Base-by-base conservation (phyloP, 2,329 filamentous ascomycete genomes). In the Exophiala viscosa region DNA sequence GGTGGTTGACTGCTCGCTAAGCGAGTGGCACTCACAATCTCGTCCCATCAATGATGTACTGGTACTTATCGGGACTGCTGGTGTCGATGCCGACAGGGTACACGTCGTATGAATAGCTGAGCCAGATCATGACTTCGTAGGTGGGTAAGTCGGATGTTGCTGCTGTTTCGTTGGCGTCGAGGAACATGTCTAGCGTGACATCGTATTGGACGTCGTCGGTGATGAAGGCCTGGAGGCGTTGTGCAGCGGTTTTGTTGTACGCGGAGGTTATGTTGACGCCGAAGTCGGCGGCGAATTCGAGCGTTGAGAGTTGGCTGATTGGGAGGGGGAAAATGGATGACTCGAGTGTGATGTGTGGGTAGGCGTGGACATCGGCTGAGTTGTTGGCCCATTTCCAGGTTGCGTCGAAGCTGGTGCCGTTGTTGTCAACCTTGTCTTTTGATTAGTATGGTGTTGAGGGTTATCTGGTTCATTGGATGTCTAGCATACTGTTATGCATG, bases 121-220 rank as follows among this genome's bases (percentile, higher is more conserved):
- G 28, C 49, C 49, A 52, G 18, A 52, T 45, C 49, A 52, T 52
- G 43, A 52, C 40, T 32, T 52, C 49, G 20, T 46, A 47, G n/a
- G 20, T 8, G 11, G 49, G 42, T 3, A 46, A 33, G 5, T 40
- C 35, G 42, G 42, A 17, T 34, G 15, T n/a, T 11, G 49, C 42
- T n/a, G 23, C 32, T 2, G 41, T 35, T 5, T 23, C 5, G 23
- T 46, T 42, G 7, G 42, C n/a, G 36, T 52, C 49, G 10, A 52
- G 35, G 33, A 52, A 52, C 49, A 52, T 46, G 36, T 47, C 49
- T 34, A 52, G n/a, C 6, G 42, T 34, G 7, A 52, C 43, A 20
- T 52, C 46, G 34, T 35, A 52, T 17, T 47, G 49, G 2, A 52
- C 49, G 33, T 52, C 31, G 13, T 40, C 20, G 20, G 40, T 36